phyloP scores from a whole-genome alignment of 805 yeast species.

The Metschnikowia koreensis region DNA sequence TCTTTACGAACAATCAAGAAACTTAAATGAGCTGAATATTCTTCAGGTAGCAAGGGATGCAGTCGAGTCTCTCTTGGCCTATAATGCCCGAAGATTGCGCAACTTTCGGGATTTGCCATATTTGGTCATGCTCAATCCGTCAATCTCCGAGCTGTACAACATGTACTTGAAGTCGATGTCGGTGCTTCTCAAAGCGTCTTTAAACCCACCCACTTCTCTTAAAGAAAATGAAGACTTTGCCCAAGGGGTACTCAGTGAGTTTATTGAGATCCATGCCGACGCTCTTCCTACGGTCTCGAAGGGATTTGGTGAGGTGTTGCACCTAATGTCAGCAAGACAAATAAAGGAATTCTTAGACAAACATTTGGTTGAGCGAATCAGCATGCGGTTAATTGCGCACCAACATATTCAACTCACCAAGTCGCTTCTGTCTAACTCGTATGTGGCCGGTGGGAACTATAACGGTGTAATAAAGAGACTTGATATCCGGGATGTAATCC shows the following conservation, averaged over 20 bases:
- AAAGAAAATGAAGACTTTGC: slow-evolving; percentile 57
- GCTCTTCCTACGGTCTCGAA: slow-evolving; percentile 77
- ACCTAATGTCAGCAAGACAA: slow-evolving; percentile 43
- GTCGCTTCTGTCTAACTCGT: slow-evolving; percentile 36
- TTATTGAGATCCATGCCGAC: slow-evolving; percentile 77
- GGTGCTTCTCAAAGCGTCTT: slow-evolving; percentile 31
- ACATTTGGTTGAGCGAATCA: slow-evolving; percentile 80
- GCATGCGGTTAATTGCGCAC: slow-evolving; percentile 82
- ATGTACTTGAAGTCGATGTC: slow-evolving; percentile 69
- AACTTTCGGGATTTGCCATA: slow-evolving; percentile 78
- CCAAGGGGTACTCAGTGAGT: slow-evolving; percentile 46
- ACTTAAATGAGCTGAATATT: slow-evolving; percentile 37
- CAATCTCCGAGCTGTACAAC: slow-evolving; percentile 73
- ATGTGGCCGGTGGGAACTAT: slow-evolving; percentile 55
- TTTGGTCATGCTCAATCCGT: slow-evolving; percentile 81
- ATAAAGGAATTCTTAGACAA: slow-evolving; percentile 65
- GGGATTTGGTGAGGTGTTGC: slow-evolving; percentile 71
- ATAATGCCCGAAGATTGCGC: slow-evolving; percentile 68
- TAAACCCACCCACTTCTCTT: slow-evolving; percentile 41
- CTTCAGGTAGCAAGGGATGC: slow-evolving; percentile 53
- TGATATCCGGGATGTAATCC: slow-evolving; percentile 61
- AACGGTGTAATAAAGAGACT: slow-evolving; percentile 61
- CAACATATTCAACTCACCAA: slow-evolving; percentile 71
- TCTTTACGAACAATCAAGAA: slow-evolving; percentile 41
- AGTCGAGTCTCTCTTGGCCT: slow-evolving; percentile 52